Base-by-base conservation (phyloP, 345 rosid genomes). In the Populus davidiana region DNA sequence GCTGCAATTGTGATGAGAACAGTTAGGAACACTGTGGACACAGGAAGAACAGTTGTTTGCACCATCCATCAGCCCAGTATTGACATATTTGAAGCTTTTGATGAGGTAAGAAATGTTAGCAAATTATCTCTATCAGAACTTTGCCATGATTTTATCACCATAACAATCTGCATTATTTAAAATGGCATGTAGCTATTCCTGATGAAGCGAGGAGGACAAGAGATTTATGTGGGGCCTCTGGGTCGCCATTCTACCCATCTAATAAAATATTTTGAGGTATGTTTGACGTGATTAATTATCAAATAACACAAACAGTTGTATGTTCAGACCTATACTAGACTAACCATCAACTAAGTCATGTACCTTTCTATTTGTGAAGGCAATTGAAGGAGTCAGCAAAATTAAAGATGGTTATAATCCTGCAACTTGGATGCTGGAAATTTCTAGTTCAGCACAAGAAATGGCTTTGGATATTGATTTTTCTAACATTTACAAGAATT, bases 21-120 rank as follows among this genome's bases (percentile, higher is more conserved):
- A 6, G 97, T 94, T 21, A 88, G 97, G 83, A 94, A 92, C 87
- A 94, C 98, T 0, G 98, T 94, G 14, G 97, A 94, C 78, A 94
- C 97, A 0, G 96, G 98, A 64, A 90, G 98, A 86, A 94, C 97
- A 0, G 98, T 94, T 16, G 93, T 94, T 3, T 94, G 98, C 89
- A 94, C 97, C 49, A 94, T 94, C 67, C 97, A 94, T 86, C 97
- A 94, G 75, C 98, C 98, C 5, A 94, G 98, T 75, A 92, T 94
- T 0, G 98, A 94, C 81, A 89, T 94, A 38, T 94, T 94, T 61
- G 98, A 94, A 87, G 90, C 97, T 14, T 94, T 94, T 49, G 97
- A 94, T 80, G 98, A 93, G 94, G 98, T 91, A 72, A 65, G 50
- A 47, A 72, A 38, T 17, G 7, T 5, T 61, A 35, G n/a, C 18